A percentile compares a stretch with the other conserved stretches of the same genome.
Evolutionary conservation across 208 protist species (phyloP).

Genomic region (Wallacemonas sp.): DNA sequence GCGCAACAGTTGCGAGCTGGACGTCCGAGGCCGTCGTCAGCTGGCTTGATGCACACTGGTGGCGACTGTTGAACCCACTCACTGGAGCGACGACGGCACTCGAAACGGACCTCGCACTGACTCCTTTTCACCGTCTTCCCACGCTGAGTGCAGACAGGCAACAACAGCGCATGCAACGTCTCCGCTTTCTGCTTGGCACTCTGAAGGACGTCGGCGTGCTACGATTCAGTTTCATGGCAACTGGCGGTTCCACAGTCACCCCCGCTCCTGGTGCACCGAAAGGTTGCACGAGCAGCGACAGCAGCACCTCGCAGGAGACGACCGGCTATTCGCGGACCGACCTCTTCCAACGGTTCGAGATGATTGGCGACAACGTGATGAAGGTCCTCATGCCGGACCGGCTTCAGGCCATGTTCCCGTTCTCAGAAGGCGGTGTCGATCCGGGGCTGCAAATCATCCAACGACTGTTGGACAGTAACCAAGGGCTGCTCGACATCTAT

Average conservation of each 20-base stretch:
- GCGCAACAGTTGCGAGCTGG: slow-evolving; percentile 9
- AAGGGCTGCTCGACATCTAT: slow-evolving; percentile 77
- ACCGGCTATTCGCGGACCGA: slow-evolving; percentile 34
- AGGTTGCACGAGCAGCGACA: no score
- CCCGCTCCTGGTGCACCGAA: not conserved
- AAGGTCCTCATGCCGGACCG: slow-evolving; percentile 70
- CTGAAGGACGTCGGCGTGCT: slow-evolving; percentile 40
- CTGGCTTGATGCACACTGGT: slow-evolving; percentile 46
- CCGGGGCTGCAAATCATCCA: slow-evolving; percentile 38
- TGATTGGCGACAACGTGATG: slow-evolving; percentile 81
- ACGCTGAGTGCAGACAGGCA: slow-evolving; percentile 24
- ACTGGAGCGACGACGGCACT: not conserved
- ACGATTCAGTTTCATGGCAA: slow-evolving; percentile 28
- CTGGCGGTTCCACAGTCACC: not conserved
- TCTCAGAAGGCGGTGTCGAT: slow-evolving; percentile 43
- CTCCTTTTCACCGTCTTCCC: slow-evolving; percentile 23
- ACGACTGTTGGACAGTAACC: slow-evolving; percentile 76
- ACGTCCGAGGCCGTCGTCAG: slow-evolving; percentile 31
- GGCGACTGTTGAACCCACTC: slow-evolving; percentile 33
- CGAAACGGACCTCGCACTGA: not conserved
- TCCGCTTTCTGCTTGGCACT: slow-evolving; percentile 41
- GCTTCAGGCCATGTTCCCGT: slow-evolving; percentile 58
- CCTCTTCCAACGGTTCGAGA: slow-evolving; percentile 78
- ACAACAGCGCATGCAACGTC: slow-evolving; percentile 27
- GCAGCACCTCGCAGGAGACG: no score